A percentile compares a stretch with the other conserved stretches of the same genome.
Conservation (phyloP, 2,329 filamentous ascomycete species). For the Ilyonectria robusta region DNA sequence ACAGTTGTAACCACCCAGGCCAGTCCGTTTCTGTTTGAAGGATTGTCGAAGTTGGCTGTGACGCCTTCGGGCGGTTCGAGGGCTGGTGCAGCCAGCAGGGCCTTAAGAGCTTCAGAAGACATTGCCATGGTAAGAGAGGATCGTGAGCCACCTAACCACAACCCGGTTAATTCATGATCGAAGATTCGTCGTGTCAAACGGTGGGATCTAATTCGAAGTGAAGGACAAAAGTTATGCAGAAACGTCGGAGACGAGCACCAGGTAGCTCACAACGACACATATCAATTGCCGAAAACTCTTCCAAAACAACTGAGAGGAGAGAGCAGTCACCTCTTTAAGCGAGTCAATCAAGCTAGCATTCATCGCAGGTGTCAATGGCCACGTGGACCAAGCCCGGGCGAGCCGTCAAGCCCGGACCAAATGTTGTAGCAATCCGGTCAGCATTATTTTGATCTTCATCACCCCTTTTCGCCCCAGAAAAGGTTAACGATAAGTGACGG, state of each 20-base stretch:
- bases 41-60: slow-evolving; percentile 28
- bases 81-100: slow-evolving; percentile 27
- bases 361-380: no score
- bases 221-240: no score
- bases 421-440: no score
- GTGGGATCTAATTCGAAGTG: no score
- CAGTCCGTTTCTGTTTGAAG: slow-evolving; percentile 26
- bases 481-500: not conserved
- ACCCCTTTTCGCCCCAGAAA: not conserved
- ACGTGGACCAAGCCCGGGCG: no score
- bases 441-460: slow-evolving; percentile 1
- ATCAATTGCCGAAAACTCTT: no score
- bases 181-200: not conserved
- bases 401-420: no score
- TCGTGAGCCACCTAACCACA: not conserved
- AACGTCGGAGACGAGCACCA: no score
- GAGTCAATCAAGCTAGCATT: no score
- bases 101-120: slow-evolving; percentile 9
- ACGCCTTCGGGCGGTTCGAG: slow-evolving; percentile 17
- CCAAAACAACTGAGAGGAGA: no score
- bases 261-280: no score
- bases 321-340: no score
- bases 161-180: not conserved
- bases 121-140: not conserved
- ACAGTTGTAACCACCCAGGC: slow-evolving; percentile 25